Evolutionary conservation across 1,284 basidiomycete species (phyloP).

Genomic region (Amylostereum chailletii): DNA sequence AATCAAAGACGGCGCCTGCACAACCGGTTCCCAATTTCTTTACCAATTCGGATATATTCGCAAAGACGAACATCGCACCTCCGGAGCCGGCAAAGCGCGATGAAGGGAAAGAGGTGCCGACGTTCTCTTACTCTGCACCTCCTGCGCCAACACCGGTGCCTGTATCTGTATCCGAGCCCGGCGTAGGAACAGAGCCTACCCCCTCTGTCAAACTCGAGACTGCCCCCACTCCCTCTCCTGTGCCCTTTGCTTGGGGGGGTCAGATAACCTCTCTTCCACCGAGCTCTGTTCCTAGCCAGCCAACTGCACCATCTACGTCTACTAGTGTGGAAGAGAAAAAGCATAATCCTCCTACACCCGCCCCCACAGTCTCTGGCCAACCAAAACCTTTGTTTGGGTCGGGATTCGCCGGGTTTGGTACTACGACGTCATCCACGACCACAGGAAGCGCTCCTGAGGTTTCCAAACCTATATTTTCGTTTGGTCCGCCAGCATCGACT

Average conservation of each 20-base stretch:
- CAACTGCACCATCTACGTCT: too few relatives aligned
- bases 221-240: too few relatives aligned
- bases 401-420: conserved; percentile 1
- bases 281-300: too few relatives aligned
- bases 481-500: background rate
- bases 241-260: too few relatives aligned
- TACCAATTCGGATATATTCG: conserved; percentile 20
- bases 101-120: too few relatives aligned
- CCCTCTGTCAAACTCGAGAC: background rate
- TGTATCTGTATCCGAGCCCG: conserved; percentile 1
- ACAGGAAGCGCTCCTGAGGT: background rate
- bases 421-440: background rate
- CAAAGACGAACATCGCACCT: conserved; percentile 23
- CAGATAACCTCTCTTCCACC: too few relatives aligned
- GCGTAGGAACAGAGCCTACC: background rate
- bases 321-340: background rate
- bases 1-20: conserved; percentile 4
- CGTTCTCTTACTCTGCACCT: conserved; percentile 9
- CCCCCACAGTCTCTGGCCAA: background rate
- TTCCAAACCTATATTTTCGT: background rate
- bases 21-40: conserved; percentile 37
- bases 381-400: background rate
- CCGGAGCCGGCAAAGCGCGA: too few relatives aligned
- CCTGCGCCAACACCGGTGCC: conserved; percentile 3
- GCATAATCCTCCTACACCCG: background rate